Base-by-base conservation (phyloP, 2,329 filamentous ascomycete species). In the Colletotrichum tabaci region DNA sequence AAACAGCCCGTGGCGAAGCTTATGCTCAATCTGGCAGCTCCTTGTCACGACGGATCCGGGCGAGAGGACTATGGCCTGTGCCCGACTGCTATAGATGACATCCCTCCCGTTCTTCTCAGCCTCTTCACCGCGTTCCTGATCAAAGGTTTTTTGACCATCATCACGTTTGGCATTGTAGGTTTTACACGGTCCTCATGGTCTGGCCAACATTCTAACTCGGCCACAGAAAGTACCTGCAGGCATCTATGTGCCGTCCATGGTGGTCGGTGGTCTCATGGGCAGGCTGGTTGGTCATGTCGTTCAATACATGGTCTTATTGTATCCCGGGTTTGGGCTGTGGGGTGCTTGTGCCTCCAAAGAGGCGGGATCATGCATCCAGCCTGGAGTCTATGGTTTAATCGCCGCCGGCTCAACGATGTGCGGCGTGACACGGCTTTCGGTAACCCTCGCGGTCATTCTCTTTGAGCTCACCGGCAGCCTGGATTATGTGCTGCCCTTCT, bases 191-290 rank as follows among this genome's bases (percentile, higher is more conserved):
- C 46, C 40, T 30, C 12, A 38, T 10, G 38, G 23, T 26, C 13
- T 44, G 3, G 16, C 10, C 7, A 50, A 47, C 23, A 57, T 18
- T 26, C 77, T 79, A 61, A 80, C 68, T n/a, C 26, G 6, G 2
- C 1, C 15, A 60, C 79, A 90, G 87, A 98, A 98, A 87, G 91
- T 98, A 0, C 96, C 96, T 12, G 95, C 96, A 1, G 96, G 96
- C 74, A 98, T 99, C 76, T 99, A 99, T 77, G 95, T 99, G 2
- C 96, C 96, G 3, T 98, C 96, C 76, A 99, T 99, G 96, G 96
- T 98, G 38, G 94, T 98, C 21, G 96, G 96, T 74, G 96, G 96
- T 77, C 85, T 99, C 21, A 92, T 98, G 85, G 96, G 96, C 40
- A 91, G 96, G 9, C 91, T 96, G 55, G 89, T 98, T 15, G 96